These are phyloP conservation scores for Hyphodiscus sp. DNA, from an alignment of 2,329 filamentous ascomycete species.

Conservation along the genomic window DNA sequence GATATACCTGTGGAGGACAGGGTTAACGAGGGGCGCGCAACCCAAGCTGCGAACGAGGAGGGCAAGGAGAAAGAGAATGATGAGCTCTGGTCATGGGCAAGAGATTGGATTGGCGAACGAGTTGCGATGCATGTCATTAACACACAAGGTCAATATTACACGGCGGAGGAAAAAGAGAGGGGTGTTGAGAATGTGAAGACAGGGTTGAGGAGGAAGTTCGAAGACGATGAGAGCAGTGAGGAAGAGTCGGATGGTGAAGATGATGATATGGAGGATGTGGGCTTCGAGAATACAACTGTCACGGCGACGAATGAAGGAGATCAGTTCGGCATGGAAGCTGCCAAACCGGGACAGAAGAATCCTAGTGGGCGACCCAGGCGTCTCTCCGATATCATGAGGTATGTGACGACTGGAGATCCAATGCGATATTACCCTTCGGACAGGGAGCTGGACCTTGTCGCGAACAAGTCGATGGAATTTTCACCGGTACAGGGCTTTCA, in stretches of 20 bases:
- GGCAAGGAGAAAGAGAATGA: conserved; percentile 42
- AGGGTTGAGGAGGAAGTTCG: conserved; percentile 48
- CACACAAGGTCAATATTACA: conserved; percentile 61
- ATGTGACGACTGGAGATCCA: conserved; percentile 37
- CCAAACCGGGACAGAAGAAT: conserved; percentile 17
- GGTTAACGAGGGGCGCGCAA: conserved; percentile 56
- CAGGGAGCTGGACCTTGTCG: background rate
- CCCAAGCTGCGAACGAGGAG: conserved; percentile 21
- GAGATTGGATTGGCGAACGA: conserved; percentile 36
- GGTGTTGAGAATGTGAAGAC: conserved; percentile 68
- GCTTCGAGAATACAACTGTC: conserved; percentile 23
- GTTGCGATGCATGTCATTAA: conserved; percentile 37
- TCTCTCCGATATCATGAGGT: conserved; percentile 41
- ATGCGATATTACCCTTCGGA: conserved; percentile 25
- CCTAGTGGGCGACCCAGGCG: conserved; percentile 15
- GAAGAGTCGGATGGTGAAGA: conserved; percentile 49
- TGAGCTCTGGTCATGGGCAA: conserved; percentile 46
- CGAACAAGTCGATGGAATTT: background rate
- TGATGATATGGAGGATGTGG: conserved; percentile 49
- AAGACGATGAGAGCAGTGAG: conserved; percentile 48
- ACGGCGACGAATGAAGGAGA: conserved; percentile 10
- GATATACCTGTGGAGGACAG: conserved; percentile 71
- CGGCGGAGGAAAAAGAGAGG: conserved; percentile 58
- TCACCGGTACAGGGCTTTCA: background rate
- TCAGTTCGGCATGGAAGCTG: conserved; percentile 13